Percentiles rank a stretch among this genome's conserved stretches.
phyloP scores from a whole-genome alignment of 78 protist genomes.

The slime mould (Dictyostelium discoideum) region DNA sequence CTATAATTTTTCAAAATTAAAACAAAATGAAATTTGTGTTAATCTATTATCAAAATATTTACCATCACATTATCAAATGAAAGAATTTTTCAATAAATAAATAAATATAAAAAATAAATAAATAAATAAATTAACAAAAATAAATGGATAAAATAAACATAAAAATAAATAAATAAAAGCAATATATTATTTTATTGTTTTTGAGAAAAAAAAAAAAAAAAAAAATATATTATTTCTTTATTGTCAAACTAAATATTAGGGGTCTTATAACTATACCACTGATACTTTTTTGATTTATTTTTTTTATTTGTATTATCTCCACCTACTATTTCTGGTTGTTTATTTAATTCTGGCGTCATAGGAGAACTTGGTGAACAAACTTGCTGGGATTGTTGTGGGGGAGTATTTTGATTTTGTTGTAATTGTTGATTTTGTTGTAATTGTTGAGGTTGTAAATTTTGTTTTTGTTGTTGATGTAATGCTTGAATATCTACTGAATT shows the following conservation, averaged over 20 bases:
- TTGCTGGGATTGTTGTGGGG: slow-evolving; percentile 15
- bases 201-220: too few species aligned
- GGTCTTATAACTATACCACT: slow-evolving; percentile 56
- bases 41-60: neutral
- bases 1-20: neutral
- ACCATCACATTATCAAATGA: neutral
- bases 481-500: neutral
- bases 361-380: neutral
- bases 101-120: too few species aligned
- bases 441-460: neutral
- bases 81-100: neutral
- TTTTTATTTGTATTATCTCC: neutral
- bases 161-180: too few species aligned
- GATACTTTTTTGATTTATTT: slow-evolving; percentile 52
- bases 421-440: slow-evolving; percentile 6
- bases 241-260: neutral
- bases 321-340: neutral
- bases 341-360: neutral
- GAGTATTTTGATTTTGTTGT: slow-evolving; percentile 1
- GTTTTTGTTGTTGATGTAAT: slow-evolving; percentile 20
- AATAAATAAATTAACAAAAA: too few species aligned
- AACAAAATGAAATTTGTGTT: neutral
- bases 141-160: too few species aligned
- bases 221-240: neutral
- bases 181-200: too few species aligned